Conservation (phyloP, 768 basidiomycete genomes). For the Suillus lakei region DNA sequence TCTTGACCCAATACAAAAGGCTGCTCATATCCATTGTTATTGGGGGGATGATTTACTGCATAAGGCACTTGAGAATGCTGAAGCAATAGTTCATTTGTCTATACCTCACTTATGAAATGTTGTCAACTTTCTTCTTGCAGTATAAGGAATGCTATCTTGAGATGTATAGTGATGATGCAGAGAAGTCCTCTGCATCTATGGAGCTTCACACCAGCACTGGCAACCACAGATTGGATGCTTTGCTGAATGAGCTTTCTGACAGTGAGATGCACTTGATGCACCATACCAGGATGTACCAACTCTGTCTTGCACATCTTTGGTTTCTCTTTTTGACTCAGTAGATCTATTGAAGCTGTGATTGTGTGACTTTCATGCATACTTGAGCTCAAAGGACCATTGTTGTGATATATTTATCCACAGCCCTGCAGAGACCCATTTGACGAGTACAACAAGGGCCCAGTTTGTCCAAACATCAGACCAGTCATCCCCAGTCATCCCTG, state of each 20-base stretch:
- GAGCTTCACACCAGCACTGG: neutral
- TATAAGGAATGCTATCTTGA: neutral
- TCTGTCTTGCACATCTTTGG: neutral
- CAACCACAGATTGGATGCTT: neutral
- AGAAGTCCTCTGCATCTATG: neutral
- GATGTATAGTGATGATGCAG: neutral
- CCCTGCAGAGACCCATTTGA: no score
- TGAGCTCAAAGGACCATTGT: no score
- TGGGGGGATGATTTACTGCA: neutral
- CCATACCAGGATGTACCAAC: neutral
- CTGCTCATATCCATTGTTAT: neutral
- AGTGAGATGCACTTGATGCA: neutral
- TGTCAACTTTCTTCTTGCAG: neutral
- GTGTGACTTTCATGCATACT: no score
- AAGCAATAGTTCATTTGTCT: neutral
- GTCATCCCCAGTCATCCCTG: no score
- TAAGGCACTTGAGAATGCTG: neutral
- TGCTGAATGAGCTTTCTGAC: neutral
- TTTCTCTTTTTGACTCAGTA: neutral
- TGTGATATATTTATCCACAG: no score
- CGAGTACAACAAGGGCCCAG: no score
- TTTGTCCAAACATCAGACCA: no score
- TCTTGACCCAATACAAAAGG: no score
- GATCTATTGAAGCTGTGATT: neutral
- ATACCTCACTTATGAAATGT: neutral